Conservation (phyloP, 257 asterid genomes). For the Nicotiana otophora region DNA sequence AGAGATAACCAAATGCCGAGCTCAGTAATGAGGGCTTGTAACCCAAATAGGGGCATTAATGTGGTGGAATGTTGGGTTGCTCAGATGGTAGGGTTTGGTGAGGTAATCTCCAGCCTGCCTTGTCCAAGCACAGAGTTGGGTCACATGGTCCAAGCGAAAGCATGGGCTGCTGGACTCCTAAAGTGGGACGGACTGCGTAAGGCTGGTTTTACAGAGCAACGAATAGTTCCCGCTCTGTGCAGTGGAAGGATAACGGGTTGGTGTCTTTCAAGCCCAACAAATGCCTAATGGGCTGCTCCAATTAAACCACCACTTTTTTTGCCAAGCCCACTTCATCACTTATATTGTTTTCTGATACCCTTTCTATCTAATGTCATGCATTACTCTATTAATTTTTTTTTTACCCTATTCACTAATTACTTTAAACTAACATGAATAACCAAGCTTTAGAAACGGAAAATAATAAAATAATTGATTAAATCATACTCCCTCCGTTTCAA, state of each 20-base stretch:
- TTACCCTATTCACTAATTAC: background rate
- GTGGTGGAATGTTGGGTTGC: background rate
- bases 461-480: too few species aligned
- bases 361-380: too few species aligned
- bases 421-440: background rate
- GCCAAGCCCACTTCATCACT: too few species aligned
- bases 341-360: too few species aligned
- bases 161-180: background rate
- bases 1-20: background rate
- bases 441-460: background rate
- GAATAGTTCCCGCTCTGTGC: background rate
- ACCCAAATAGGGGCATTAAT: background rate
- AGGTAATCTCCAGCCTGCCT: background rate
- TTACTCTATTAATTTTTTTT: too few species aligned
- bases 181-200: background rate
- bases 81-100: background rate
- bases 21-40: background rate
- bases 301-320: background rate
- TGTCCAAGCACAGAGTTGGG: background rate
- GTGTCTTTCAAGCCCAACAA: background rate
- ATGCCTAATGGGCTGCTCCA: background rate
- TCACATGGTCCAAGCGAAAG: background rate
- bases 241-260: background rate
- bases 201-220: background rate
- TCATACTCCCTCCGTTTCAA: too few species aligned